Evolutionary conservation across 2,329 filamentous ascomycete species (phyloP).

Genomic region (Colletotrichum sp.): DNA sequence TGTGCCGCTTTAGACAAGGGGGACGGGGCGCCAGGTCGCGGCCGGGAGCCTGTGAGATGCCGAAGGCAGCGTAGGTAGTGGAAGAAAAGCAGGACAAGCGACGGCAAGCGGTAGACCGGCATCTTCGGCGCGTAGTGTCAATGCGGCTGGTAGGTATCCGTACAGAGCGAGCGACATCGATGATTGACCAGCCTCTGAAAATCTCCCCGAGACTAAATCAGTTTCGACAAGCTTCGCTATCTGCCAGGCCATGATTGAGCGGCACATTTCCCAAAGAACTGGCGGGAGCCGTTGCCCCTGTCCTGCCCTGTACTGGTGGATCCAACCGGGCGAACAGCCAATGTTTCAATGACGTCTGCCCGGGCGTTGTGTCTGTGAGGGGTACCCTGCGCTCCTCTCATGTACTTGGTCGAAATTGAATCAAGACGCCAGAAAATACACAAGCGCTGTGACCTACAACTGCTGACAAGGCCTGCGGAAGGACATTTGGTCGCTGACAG

Average conservation of each 20-base stretch:
- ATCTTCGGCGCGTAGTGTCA: not conserved
- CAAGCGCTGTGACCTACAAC: not conserved
- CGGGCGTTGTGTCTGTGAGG: not conserved
- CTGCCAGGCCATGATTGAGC: not conserved
- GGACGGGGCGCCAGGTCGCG: not conserved
- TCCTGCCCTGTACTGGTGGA: not conserved
- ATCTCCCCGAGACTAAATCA: not conserved
- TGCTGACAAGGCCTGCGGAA: not conserved
- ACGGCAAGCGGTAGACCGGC: slow-evolving; percentile 1
- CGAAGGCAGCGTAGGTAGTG: not conserved
- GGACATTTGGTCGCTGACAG: not conserved
- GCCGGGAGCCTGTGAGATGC: not conserved
- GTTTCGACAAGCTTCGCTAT: not conserved
- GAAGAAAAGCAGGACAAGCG: not conserved
- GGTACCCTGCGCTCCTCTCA: not conserved
- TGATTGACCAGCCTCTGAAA: not conserved
- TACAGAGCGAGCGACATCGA: not conserved
- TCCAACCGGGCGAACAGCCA: not conserved
- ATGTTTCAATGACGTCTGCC: slow-evolving; percentile 16
- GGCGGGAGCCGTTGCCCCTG: not conserved
- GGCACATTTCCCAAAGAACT: not conserved
- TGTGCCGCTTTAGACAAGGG: slow-evolving; percentile 8
- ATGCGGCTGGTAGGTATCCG: not conserved
- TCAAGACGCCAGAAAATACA: not conserved
- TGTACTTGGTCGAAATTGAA: not conserved